These are phyloP conservation scores for Stramenopiles sp. DNA, from an alignment of 352 stramenopile genomes.

Conservation along the genomic window DNA sequence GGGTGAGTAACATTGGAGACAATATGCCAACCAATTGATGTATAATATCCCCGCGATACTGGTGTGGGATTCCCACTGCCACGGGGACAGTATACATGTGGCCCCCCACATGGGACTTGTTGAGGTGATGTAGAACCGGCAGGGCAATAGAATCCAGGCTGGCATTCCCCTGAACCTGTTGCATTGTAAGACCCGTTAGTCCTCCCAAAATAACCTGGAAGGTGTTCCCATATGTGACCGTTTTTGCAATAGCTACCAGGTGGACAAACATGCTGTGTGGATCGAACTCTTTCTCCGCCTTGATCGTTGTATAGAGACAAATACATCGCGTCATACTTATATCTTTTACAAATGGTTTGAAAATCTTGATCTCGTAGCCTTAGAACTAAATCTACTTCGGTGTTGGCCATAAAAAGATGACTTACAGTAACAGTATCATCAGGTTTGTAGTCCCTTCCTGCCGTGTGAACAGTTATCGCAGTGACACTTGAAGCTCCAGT, in stretches of 20 bases:
- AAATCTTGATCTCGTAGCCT: not conserved
- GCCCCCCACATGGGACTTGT: conserved; percentile 12
- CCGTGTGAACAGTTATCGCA: not conserved
- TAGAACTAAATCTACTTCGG: not conserved
- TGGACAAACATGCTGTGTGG: not conserved
- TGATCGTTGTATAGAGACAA: not conserved
- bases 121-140: conserved; percentile 15
- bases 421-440: not conserved
- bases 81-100: conserved; percentile 18
- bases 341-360: not conserved
- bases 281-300: not conserved
- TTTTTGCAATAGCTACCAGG: not conserved
- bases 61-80: conserved; percentile 1
- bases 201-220: not conserved
- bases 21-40: not conserved
- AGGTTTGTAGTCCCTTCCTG: not conserved
- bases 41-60: conserved; percentile 20
- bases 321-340: not conserved
- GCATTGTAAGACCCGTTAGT: not conserved
- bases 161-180: conserved; percentile 15
- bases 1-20: not conserved
- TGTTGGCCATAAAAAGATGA: not conserved
- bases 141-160: conserved; percentile 24
- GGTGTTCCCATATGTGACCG: not conserved
- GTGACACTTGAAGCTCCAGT: not conserved